Evolutionary conservation across 2,329 filamentous ascomycete species (phyloP), one percentile per base, ranked within the genome.

Genomic region (Colletotrichum sp.): DNA sequence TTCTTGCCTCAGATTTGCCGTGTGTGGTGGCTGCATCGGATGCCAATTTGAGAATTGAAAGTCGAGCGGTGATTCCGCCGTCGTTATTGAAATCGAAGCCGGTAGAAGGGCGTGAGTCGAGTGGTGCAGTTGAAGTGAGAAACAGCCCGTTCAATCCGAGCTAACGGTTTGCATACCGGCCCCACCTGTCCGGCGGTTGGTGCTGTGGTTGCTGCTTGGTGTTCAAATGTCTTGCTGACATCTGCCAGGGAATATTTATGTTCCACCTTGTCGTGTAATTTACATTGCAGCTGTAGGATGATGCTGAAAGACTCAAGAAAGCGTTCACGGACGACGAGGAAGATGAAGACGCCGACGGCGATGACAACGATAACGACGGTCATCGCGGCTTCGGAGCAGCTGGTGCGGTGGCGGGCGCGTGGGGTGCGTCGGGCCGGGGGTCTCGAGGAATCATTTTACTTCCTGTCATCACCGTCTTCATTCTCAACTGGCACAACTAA

Each of bases 301-400:
- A 67, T 6, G 26, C 6, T 7, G 66, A 74, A 43, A 78, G 85
- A 59, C 83, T 88, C 36, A 86, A 87, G 18, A 86, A 90, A 60
- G 90, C 90, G 21, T 84, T 93, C 80, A 90, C 90, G 76, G 91
- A 92, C 34, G 91, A 89, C 70, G 90, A 91, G 63, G 87, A 83
- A 12, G 82, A 84, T 6, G 86, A 86, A 8, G 85, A 87, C 16
- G 87, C 88, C 26, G 84, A 86, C 21, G 83, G 90, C 83, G 91
- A 90, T 60, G 89, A 92, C 16, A 88, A 91, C 55, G 89, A 84
- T 60, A 83, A 84, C n/a, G 86, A 88, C 52, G 88, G 87, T 34
- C 60, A 18, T 2, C 66, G 59, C n/a, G 75, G 63, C 3, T 13
- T 61, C 10, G 55, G 55, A 1, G 68, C 72, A 21, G 75, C 75